Evolutionary conservation across 2,329 filamentous ascomycete genomes (phyloP), one percentile per base, ranked within the genome.

Genomic region (Fusarium napiforme): DNA sequence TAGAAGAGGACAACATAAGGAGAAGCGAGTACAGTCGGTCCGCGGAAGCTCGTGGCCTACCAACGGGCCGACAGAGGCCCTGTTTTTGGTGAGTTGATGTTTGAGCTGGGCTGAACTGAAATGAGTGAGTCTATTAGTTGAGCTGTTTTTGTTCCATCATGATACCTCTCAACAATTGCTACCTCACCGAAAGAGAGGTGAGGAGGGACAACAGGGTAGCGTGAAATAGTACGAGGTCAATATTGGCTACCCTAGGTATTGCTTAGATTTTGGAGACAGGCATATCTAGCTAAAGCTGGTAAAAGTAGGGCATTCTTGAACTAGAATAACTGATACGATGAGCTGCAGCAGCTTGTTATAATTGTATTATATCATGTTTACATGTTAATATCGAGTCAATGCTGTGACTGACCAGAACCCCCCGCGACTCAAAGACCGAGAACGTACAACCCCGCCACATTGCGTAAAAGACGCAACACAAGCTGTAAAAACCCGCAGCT

Each of bases 381-480:
- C 58, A 56, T 46, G 34, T 63, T 56, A 30, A 67, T 67, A 64
- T 67, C 42, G 30, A 66, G 60, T 42, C 56, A 69, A 59, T 28
- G 21, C 55, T 57, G 52, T 57, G 59, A 67, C 34, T 39, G 50
- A 58, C 50, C 23, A 42, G 39, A 46, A 56, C 55, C 62, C 66
- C 62, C 73, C 64, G 66, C 49, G 56, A 64, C 39, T 49, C 26
- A 16, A 58, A 57, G 60, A 64, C 60, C 67, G 57, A 75, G 62
- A 71, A 61, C 43, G 19, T 55, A 36, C 19, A 53, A 73, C 73
- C 75, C 75, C 75, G 71, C 74, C 62, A 40, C 55, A 68, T 77
- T 79, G 75, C 77, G 75, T 78, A 79, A 79, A 79, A 79, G 77
- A 72, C 78, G 78, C 78, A 78, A 77, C 64, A 67, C 63, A 64